Conservation (phyloP, 805 yeast species). For the Torulaspora indica region DNA sequence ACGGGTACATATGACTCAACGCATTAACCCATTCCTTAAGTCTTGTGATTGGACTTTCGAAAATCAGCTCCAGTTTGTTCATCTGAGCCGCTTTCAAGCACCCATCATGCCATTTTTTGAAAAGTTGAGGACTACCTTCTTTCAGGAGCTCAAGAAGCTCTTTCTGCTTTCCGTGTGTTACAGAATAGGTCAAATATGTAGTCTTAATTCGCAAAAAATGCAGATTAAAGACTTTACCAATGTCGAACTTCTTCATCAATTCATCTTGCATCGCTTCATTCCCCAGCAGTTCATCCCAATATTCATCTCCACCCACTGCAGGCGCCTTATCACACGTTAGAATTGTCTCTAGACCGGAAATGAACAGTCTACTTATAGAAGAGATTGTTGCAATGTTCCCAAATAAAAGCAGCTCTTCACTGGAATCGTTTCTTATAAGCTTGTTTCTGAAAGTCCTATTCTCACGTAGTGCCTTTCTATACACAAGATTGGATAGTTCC, state of each 20-base stretch:
- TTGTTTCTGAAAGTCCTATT: conserved; percentile 32
- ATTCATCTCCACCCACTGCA: conserved; percentile 6
- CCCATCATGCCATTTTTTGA: conserved; percentile 36
- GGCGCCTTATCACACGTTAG: background rate
- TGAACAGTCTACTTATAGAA: conserved; percentile 36
- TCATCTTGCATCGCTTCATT: conserved; percentile 5
- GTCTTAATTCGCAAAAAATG: conserved; percentile 35
- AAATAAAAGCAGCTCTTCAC: conserved; percentile 40
- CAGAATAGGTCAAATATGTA: conserved; percentile 35
- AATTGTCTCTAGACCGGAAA: conserved; percentile 12
- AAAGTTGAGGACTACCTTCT: conserved; percentile 14
- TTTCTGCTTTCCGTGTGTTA: conserved; percentile 33
- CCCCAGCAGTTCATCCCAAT: conserved; percentile 14
- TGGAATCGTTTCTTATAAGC: conserved; percentile 24
- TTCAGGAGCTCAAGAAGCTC: conserved; percentile 23
- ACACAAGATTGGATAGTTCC: conserved; percentile 32
- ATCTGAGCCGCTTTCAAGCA: conserved; percentile 32
- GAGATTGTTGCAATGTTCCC: conserved; percentile 42
- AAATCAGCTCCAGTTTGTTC: conserved; percentile 30
- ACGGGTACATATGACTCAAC: conserved; percentile 9
- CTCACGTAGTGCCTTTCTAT: conserved; percentile 33
- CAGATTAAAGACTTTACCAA: conserved; percentile 32
- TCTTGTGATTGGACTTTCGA: conserved; percentile 35
- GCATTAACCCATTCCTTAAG: conserved; percentile 24
- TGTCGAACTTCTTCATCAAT: conserved; percentile 18